Evolutionary conservation across 345 rosid genomes (phyloP).

Genomic region (Bruguiera parviflora): DNA sequence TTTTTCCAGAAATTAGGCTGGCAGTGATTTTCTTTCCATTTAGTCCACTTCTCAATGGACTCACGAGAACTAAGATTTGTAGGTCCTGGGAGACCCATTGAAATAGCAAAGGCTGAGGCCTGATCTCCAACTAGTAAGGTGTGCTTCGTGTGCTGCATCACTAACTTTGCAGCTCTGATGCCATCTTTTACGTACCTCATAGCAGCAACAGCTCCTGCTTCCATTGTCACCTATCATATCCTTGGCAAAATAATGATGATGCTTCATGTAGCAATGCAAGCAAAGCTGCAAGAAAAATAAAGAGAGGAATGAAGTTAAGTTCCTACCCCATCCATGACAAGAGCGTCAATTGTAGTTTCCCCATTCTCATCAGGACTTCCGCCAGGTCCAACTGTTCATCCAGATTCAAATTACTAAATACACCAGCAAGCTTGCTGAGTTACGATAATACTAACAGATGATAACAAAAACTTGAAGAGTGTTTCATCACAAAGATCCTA

Average conservation of each 20-base stretch:
- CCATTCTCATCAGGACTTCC: conserved; percentile 98
- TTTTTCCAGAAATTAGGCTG: conserved; percentile 88
- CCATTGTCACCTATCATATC: conserved; percentile 82
- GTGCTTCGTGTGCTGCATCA: conserved; percentile 76
- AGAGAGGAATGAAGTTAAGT: background rate
- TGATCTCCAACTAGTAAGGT: conserved; percentile 79
- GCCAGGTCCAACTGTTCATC: conserved; percentile 81
- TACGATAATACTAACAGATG: conserved; percentile 2
- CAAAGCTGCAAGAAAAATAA: conserved; percentile 8
- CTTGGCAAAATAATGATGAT: conserved; percentile 38
- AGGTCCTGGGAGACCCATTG: conserved; percentile 95
- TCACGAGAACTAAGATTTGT: conserved; percentile 73
- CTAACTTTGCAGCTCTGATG: conserved; percentile 76
- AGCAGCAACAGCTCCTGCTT: conserved; percentile 97
- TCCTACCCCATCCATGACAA: conserved; percentile 89
- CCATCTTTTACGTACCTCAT: conserved; percentile 96
- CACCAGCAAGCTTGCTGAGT: conserved; percentile 7
- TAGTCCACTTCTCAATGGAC: conserved; percentile 70
- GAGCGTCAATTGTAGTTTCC: conserved; percentile 88
- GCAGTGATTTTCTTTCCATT: conserved; percentile 66
- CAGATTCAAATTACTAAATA: conserved; percentile 14
- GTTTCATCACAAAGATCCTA: background rate
- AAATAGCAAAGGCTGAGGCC: conserved; percentile 83
- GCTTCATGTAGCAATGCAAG: conserved; percentile 10
- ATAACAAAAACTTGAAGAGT: background rate